Evolutionary conservation across 371 early-diverging fungal species (phyloP), one percentile per base, ranked within the genome.

Genomic region (Apophysomyces elegans): DNA sequence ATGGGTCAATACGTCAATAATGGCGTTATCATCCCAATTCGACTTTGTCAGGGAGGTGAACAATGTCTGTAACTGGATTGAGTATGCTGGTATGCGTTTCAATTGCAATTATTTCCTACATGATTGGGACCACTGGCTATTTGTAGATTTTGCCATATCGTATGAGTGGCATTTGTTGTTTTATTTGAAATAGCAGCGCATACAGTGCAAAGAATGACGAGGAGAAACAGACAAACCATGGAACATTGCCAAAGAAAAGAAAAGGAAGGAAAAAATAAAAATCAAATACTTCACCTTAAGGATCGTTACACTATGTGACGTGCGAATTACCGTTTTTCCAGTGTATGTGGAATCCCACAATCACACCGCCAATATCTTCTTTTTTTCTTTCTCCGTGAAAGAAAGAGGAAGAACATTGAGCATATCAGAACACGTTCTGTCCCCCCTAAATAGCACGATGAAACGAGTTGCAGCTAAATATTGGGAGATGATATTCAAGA

Each of bases 21-120:
- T 50, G 11, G 54, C 21, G 21, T 21, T 21, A 21, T 50, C 18
- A 50, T 50, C 54, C 21, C 9, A 21, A 21, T 50, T 26, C 21
- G 54, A 18, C 9, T 50, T 50, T 21, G 54, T 50, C 54, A 50
- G 54, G 21, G 21, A 21, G 16, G 54, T 50, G 21, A 50, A 50
- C 54, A 50, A 21, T 26, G 54, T 50, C 54, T 50, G 21, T 26
- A 21, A 21, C 54, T 50, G 54, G 21, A 50, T 50, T 50, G 54
- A 50, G 54, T 50, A 50, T 21, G 54, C 21, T 50, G 54, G 54
- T 26, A 50, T 50, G 54, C 21, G 54, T 50, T 50, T 50, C 54
- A 16, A 50, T 50, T 50, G 54, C 21, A 16, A 21, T 50, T 50
- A 50, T 50, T 50, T 50, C 32, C 13, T 50, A 50, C 54, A 21